Conservation (phyloP, 1,139 yeast species). For the Sugiyamaella japonica region DNA sequence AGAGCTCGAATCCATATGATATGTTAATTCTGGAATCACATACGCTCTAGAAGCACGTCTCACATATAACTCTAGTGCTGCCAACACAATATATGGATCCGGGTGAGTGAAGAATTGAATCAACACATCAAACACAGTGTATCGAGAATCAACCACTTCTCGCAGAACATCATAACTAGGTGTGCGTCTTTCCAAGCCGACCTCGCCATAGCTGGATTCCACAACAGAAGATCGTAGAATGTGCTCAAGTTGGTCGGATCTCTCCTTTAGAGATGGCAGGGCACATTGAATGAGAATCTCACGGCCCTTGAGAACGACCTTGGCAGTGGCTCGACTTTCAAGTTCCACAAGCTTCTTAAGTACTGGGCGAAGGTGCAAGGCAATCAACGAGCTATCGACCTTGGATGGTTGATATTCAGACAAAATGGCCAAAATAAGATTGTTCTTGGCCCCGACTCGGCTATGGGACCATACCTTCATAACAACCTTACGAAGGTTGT, state of each 20-base stretch:
- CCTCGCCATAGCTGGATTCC: slow-evolving; percentile 80
- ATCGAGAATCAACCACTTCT: slow-evolving; percentile 94
- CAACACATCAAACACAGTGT: slow-evolving; percentile 93
- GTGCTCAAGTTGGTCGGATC: slow-evolving; percentile 96
- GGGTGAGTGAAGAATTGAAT: slow-evolving; percentile 81
- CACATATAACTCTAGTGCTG: slow-evolving; percentile 94
- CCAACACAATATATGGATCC: slow-evolving; percentile 89
- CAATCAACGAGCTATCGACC: slow-evolving; percentile 61
- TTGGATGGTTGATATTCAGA: slow-evolving; percentile 64
- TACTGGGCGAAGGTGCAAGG: slow-evolving; percentile 66
- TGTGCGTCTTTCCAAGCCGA: slow-evolving; percentile 64
- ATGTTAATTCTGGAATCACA: slow-evolving; percentile 73
- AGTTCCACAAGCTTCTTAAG: slow-evolving; percentile 80
- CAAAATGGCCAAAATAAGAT: slow-evolving; percentile 80
- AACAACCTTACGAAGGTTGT: slow-evolving; percentile 72
- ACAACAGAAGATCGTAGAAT: slow-evolving; percentile 90
- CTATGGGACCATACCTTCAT: slow-evolving; percentile 80
- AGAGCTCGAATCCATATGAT: slow-evolving; percentile 52
- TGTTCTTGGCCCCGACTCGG: slow-evolving; percentile 90
- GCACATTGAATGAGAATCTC: slow-evolving; percentile 96
- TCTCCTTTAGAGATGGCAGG: slow-evolving; percentile 90
- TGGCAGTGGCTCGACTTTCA: slow-evolving; percentile 86
- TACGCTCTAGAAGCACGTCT: slow-evolving; percentile 98
- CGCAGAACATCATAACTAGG: slow-evolving; percentile 80
- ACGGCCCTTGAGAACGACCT: slow-evolving; percentile 94